Evolutionary conservation across 805 yeast species (phyloP), one percentile per base, ranked within the genome.

Genomic region (Ogataea methanolica): DNA sequence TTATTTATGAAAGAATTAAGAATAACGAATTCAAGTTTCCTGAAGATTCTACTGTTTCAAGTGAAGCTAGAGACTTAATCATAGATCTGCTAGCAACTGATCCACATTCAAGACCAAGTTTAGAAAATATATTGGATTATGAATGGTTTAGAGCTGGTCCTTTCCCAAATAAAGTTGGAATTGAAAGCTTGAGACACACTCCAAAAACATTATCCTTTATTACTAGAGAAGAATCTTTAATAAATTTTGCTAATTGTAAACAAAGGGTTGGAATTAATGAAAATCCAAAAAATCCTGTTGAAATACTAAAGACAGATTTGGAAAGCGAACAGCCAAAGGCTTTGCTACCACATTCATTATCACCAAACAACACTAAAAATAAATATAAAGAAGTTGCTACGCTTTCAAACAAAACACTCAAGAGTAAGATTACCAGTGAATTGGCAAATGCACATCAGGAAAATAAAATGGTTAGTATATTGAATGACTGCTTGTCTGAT

Each of bases 1-100:
- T 85, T 47, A 94, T 94, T 55, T 94, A 94, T 69, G 95, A 89
- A 61, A 79, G 96, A 69, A 94, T 94, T 65, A 89, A 90, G 66
- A 75, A 77, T 48, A 83, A 85, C 49, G 96, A 89, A 51, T 89
- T 82, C 63, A 67, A 69, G 36, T 92, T 91, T 67, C 99, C 98
- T 17, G 72, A 70, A 17, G 75, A 75, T 53, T 56, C 63, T 8
- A 64, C 67, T 29, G 79, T 87, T 37, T 82, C 95, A 5, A 66
- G 72, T 5, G 89, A 83, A 45, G 97, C 97, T 1, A 79, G 78
- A 60, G 71, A 73, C 17, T 75, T 95, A 50, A 88, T 94, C 51
- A 71, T 71, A 52, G 87, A 83, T 59, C 74, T 94, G 51, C 77
- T 94, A 52, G 76, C 85, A 36, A 77, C 88, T 34, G 82, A 89